Conservation (phyloP, 139 green algal species). For the Dunaliella primolecta region DNA sequence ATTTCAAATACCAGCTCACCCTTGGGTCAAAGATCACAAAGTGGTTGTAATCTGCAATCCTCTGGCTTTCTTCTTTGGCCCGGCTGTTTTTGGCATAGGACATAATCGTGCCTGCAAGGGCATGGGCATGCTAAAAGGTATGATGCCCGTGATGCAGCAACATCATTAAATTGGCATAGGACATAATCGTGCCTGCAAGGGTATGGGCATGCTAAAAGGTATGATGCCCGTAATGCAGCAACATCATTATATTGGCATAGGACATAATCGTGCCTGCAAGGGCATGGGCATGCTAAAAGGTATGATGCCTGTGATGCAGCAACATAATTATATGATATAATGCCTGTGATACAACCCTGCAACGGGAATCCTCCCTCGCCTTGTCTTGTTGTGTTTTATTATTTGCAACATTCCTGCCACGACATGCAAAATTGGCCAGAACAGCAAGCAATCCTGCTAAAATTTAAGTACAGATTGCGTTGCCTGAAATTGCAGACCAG, state of each 20-base stretch:
- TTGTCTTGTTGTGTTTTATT: too few species aligned
- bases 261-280: constrained; percentile 67
- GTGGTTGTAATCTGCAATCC: constrained; percentile 70
- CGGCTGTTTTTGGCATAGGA: constrained; percentile 72
- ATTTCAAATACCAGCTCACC: too few species aligned
- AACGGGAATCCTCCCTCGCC: too few species aligned
- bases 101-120: constrained; percentile 63
- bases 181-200: constrained; percentile 65
- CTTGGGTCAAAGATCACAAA: constrained; percentile 73
- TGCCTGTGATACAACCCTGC: too few species aligned
- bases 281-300: not conserved
- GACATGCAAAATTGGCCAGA: too few species aligned
- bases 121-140: not conserved
- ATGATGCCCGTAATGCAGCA: too few species aligned
- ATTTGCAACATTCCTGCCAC: too few species aligned
- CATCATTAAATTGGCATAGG: constrained; percentile 79
- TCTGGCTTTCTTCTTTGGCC: constrained; percentile 37
- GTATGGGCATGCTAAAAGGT: not conserved
- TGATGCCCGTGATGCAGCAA: too few species aligned
- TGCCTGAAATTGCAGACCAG: not conserved
- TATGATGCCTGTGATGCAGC: too few species aligned
- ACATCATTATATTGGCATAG: too few species aligned
- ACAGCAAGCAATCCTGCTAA: not conserved
- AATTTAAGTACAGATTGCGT: not conserved
- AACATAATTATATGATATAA: too few species aligned